Conservation (phyloP, 2,329 filamentous ascomycete species). For the Knoxdaviesia capensis region DNA sequence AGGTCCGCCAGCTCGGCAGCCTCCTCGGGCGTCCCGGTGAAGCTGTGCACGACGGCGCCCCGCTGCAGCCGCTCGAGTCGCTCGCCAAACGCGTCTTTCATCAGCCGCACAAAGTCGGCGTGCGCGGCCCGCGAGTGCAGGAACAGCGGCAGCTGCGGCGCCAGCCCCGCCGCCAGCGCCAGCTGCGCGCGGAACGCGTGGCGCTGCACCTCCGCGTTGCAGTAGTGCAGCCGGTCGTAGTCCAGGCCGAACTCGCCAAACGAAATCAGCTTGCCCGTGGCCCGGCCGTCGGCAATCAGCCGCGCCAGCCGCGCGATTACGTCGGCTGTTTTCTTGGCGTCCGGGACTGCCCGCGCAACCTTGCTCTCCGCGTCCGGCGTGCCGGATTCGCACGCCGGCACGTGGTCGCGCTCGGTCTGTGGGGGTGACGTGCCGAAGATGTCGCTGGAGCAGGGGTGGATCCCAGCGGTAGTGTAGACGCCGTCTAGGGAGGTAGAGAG, state of each 20-base stretch:
- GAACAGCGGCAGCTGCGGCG: constrained; percentile 69
- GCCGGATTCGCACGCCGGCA: constrained; percentile 32
- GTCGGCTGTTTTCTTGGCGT: constrained; percentile 17
- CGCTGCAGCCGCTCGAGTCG: constrained; percentile 46
- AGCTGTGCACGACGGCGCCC: constrained; percentile 79
- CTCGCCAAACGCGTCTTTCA: constrained; percentile 37
- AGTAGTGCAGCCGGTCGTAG: constrained; percentile 79
- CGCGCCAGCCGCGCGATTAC: constrained; percentile 40
- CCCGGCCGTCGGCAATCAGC: constrained; percentile 40
- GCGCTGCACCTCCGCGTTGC: constrained; percentile 57
- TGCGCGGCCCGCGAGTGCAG: constrained; percentile 80
- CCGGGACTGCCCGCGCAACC: constrained; percentile 22
- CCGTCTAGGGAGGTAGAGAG: constrained; percentile 32
- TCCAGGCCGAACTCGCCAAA: constrained; percentile 94
- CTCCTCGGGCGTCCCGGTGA: constrained; percentile 74
- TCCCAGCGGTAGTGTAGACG: constrained; percentile 79
- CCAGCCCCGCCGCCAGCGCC: constrained; percentile 46
- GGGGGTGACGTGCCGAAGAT: constrained; percentile 44
- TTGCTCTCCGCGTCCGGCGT: constrained; percentile 25
- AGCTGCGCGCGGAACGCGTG: constrained; percentile 75
- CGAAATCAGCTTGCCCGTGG: constrained; percentile 41
- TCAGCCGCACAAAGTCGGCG: constrained; percentile 57
- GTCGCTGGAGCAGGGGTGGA: constrained; percentile 77
- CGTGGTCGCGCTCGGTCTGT: constrained; percentile 24
- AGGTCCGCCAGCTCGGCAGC: constrained; percentile 62